These are phyloP conservation scores for Seminavis robusta DNA, from an alignment of 108 stramenopile genomes.

Conservation along the genomic window DNA sequence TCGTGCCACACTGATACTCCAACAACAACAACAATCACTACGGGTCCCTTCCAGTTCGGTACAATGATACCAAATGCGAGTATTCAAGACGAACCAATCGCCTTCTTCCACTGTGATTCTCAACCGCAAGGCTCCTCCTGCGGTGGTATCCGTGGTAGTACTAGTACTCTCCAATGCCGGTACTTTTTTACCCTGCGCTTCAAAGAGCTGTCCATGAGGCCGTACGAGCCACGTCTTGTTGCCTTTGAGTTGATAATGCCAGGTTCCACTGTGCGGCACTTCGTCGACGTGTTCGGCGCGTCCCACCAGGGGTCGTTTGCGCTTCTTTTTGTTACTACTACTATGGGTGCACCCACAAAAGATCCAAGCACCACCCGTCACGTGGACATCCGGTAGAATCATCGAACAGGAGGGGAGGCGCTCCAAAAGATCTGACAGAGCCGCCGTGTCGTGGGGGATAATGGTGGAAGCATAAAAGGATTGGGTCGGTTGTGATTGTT, in stretches of 20 bases:
- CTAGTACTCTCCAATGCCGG: not conserved
- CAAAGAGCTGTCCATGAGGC: constrained; percentile 2
- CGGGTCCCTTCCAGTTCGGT: constrained; percentile 14
- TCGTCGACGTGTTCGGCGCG: constrained; percentile 28
- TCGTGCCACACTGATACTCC: constrained; percentile 17
- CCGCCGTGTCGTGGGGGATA: constrained; percentile 3
- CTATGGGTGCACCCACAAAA: constrained; percentile 1
- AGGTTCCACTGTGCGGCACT: constrained; percentile 17
- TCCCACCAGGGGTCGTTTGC: constrained; percentile 2
- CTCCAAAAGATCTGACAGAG: not conserved
- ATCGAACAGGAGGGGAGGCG: not conserved
- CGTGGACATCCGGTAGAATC: too few species aligned
- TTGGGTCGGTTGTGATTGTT: not conserved
- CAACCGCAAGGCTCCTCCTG: not conserved
- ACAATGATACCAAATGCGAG: constrained; percentile 19
- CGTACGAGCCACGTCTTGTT: constrained; percentile 20
- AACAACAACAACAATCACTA: too few species aligned
- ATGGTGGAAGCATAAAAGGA: constrained; percentile 22
- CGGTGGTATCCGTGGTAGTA: too few species aligned
- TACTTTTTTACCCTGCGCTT: not conserved
- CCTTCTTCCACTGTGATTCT: constrained; percentile 18
- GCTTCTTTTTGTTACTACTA: not conserved
- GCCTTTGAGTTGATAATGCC: constrained; percentile 17
- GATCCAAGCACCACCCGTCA: constrained; percentile 9
- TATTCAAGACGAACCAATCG: constrained; percentile 17